These are phyloP conservation scores for Nymphaea thermarum DNA, from an alignment of 164 flowering plant species.

Conservation along the genomic window DNA sequence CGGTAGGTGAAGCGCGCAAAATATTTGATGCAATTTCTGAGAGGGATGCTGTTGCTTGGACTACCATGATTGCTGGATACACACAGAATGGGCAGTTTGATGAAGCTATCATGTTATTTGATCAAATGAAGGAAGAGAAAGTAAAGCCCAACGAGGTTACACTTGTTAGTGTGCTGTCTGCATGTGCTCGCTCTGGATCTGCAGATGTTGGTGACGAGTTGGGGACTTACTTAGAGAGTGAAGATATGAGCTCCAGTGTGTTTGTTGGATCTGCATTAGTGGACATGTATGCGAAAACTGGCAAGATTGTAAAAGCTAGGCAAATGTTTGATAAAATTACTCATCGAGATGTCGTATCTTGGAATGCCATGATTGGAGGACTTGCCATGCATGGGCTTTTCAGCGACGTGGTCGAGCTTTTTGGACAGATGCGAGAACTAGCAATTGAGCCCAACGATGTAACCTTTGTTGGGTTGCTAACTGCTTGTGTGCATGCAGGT, in stretches of 20 bases:
- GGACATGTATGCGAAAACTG: conserved; percentile 36
- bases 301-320: conserved; percentile 27
- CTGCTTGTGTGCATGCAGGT: conserved; percentile 41
- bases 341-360: conserved; percentile 27
- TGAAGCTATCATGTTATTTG: conserved; percentile 39
- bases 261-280: conserved; percentile 30
- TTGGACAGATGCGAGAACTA: conserved; percentile 17
- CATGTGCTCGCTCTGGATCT: conserved; percentile 37
- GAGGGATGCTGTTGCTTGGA: conserved; percentile 41
- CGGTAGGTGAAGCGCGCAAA: conserved; percentile 28
- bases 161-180: conserved; percentile 31
- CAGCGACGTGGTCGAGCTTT: conserved; percentile 22
- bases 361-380: conserved; percentile 42
- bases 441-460: conserved; percentile 26
- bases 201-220: conserved; percentile 27
- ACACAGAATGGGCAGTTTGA: conserved; percentile 38
- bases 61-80: conserved; percentile 46
- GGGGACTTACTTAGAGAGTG: conserved; percentile 23
- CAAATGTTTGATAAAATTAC: conserved; percentile 23
- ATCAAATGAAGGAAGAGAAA: conserved; percentile 20
- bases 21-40: conserved; percentile 29
- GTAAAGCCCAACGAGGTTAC: conserved; percentile 33
- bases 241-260: conserved; percentile 21
- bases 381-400: conserved; percentile 31
- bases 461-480: conserved; percentile 35